A percentile compares a stretch with the other conserved stretches of the same genome.
These are phyloP conservation scores for Pseudogymnoascus sp. DNA, from an alignment of 2,329 filamentous ascomycete genomes.

Conservation along the genomic window DNA sequence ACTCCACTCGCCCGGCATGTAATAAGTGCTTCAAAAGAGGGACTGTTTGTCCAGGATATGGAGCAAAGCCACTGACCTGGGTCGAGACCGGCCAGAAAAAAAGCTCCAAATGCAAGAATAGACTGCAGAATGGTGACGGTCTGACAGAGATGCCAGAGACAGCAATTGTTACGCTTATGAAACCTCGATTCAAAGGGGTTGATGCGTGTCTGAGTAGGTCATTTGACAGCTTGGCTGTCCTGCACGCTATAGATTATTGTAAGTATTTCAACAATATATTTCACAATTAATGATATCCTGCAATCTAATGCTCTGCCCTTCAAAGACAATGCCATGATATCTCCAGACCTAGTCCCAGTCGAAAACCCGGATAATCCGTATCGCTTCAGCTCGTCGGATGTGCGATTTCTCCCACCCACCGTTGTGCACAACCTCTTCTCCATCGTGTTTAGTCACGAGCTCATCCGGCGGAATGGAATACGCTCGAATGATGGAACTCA, in stretches of 20 bases:
- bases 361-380: neutral
- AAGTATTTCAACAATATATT: neutral
- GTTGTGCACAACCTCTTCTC: neutral
- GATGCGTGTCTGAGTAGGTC: conserved; percentile 2
- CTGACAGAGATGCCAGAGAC: neutral
- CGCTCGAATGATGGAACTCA: neutral
- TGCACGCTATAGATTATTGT: conserved; percentile 2
- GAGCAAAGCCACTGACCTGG: neutral
- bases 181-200: neutral
- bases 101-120: neutral
- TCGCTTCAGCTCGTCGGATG: neutral
- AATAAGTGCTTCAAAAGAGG: neutral
- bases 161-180: neutral
- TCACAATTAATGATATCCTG: neutral
- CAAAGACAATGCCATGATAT: conserved; percentile 1
- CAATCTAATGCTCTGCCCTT: neutral
- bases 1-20: neutral
- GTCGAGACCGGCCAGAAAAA: neutral
- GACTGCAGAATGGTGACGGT: too few relatives aligned
- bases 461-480: neutral
- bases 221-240: neutral
- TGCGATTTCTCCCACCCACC: neutral
- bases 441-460: conserved; percentile 1
- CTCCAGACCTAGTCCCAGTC: neutral
- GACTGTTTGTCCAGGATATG: neutral